Percentiles rank a stretch among this genome's conserved stretches.
Conservation (phyloP, 148 eudicot genomes). For the Pouteria glomerata region DNA sequence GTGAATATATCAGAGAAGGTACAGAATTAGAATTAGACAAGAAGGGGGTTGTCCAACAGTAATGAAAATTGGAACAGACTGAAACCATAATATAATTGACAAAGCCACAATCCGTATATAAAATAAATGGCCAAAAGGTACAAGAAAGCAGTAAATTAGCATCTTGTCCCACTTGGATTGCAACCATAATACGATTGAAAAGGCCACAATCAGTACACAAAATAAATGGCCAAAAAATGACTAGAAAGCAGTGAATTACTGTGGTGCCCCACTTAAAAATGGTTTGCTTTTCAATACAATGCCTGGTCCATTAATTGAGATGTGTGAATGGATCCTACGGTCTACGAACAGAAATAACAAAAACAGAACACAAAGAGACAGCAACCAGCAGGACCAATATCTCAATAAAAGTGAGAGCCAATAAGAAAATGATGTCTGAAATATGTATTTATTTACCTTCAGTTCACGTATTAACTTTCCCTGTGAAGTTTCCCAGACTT, state of each 20-base stretch:
- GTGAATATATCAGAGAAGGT: neutral
- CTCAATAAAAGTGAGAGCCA: neutral
- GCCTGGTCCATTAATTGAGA: neutral
- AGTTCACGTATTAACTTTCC: constrained; percentile 90
- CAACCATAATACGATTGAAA: too few relatives aligned
- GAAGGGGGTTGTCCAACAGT: too few relatives aligned
- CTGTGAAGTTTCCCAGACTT: constrained; percentile 87
- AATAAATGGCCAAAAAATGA: too few relatives aligned
- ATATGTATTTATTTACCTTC: constrained; percentile 45
- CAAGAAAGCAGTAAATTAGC: neutral
- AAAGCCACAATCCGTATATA: too few relatives aligned
- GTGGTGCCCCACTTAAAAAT: neutral
- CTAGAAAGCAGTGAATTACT: too few relatives aligned
- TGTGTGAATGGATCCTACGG: neutral
- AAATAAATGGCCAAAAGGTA: neutral
- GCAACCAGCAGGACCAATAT: neutral
- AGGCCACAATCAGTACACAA: too few relatives aligned
- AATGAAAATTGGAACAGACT: neutral
- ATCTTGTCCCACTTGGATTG: neutral
- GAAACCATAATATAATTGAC: neutral
- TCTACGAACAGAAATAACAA: neutral
- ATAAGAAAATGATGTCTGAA: neutral
- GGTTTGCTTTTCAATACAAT: neutral
- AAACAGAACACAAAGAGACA: neutral
- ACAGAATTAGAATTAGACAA: neutral